Conservation (phyloP, 176 grass and related monocot genomes). For the Phyllostachys edulis region DNA sequence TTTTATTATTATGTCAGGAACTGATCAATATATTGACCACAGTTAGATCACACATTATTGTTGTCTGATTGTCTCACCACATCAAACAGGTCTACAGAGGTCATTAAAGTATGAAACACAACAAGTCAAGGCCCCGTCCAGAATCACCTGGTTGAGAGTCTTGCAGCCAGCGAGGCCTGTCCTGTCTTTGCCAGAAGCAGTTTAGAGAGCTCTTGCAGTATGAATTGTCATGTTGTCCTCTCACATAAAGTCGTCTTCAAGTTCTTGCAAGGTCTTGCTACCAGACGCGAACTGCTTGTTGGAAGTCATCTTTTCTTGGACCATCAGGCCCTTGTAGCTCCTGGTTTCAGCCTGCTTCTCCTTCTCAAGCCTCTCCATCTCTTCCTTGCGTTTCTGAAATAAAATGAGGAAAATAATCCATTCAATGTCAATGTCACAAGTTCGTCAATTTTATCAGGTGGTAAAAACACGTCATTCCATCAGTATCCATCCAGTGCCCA, state of each 20-base stretch:
- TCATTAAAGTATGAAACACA: constrained; percentile 25
- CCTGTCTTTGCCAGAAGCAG: constrained; percentile 42
- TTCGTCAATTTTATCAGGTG: neutral
- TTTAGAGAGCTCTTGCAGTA: constrained; percentile 21
- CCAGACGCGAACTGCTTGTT: constrained; percentile 81
- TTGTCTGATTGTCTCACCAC: constrained; percentile 26
- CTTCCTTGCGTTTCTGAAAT: constrained; percentile 41
- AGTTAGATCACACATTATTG: constrained; percentile 15
- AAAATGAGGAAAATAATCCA: neutral
- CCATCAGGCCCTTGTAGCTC: constrained; percentile 98
- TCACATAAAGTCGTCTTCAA: constrained; percentile 98
- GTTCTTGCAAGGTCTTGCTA: constrained; percentile 84
- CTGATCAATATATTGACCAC: constrained; percentile 9
- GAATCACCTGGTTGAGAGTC: constrained; percentile 7
- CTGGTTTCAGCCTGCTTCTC: constrained; percentile 65
- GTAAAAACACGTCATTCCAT: neutral
- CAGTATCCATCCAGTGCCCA: neutral
- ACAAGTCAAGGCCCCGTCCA: constrained; percentile 19
- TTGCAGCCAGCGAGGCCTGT: neutral
- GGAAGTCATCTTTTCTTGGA: constrained; percentile 96
- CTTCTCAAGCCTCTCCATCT: neutral
- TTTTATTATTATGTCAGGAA: constrained; percentile 16
- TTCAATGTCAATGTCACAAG: neutral
- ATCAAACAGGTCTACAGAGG: constrained; percentile 39
- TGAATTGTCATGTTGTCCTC: neutral